These are phyloP conservation scores for Alternaria alternata DNA, from an alignment of 2,329 filamentous ascomycete genomes.

Conservation along the genomic window DNA sequence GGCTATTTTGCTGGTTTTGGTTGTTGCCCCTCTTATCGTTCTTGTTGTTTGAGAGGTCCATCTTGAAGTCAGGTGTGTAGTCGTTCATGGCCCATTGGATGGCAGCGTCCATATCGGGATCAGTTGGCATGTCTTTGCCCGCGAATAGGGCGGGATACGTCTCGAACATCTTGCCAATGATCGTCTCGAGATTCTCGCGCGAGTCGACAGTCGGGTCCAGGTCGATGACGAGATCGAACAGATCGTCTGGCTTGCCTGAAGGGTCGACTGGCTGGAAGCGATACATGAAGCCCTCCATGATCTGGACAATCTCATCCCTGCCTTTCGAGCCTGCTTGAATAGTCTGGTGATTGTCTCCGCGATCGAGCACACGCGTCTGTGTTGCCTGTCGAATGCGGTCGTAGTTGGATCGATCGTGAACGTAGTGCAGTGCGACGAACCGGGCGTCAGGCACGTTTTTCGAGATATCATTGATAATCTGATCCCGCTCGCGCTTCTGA, in stretches of 20 bases:
- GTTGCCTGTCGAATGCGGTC: constrained; percentile 78
- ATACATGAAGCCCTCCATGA: constrained; percentile 93
- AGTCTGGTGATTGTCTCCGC: constrained; percentile 97
- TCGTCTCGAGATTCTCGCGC: constrained; percentile 82
- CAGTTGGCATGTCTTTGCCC: constrained; percentile 67
- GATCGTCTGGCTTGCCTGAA: constrained; percentile 73
- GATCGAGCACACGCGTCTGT: constrained; percentile 77
- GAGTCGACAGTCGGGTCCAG: constrained; percentile 81
- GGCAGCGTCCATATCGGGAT: constrained; percentile 79
- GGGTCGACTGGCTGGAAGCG: constrained; percentile 82
- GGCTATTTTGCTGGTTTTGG: constrained; percentile 36
- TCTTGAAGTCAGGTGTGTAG: constrained; percentile 78
- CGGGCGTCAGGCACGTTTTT: constrained; percentile 68
- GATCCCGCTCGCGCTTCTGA: constrained; percentile 83
- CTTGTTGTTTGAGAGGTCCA: constrained; percentile 70
- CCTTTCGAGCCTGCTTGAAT: constrained; percentile 85
- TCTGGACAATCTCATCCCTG: constrained; percentile 76
- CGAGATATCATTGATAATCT: constrained; percentile 81
- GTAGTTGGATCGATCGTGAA: constrained; percentile 74
- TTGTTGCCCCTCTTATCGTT: constrained; percentile 36
- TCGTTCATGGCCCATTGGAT: constrained; percentile 77
- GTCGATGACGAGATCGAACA: constrained; percentile 85
- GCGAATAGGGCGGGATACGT: constrained; percentile 79
- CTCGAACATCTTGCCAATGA: constrained; percentile 75
- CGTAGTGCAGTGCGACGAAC: constrained; percentile 87